Evolutionary conservation across 306 rosid species (phyloP).

Genomic region (Elaeagnus macrophylla): DNA sequence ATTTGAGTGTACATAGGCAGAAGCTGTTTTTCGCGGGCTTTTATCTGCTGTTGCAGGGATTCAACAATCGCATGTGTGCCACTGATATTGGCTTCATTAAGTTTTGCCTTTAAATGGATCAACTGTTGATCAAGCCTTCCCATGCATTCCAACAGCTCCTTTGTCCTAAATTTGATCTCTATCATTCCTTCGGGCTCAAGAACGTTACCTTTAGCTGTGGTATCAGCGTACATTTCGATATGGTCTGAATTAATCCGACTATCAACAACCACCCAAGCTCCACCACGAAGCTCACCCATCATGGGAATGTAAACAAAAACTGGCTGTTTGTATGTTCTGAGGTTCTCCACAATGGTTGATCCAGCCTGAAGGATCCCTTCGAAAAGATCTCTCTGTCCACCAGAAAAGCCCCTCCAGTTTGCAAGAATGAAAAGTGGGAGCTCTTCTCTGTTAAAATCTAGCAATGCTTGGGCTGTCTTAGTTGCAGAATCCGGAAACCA

Average conservation of each 20-base stretch:
- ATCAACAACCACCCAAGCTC: slow-evolving; percentile 98
- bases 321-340: slow-evolving; percentile 89
- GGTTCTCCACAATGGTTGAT: slow-evolving; percentile 98
- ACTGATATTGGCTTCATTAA: slow-evolving; percentile 61
- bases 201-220: slow-evolving; percentile 88
- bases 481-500: slow-evolving; percentile 98
- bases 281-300: slow-evolving; percentile 98
- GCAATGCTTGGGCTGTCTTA: slow-evolving; percentile 86
- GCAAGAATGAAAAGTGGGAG: slow-evolving; percentile 94
- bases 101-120: slow-evolving; percentile 59
- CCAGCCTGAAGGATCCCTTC: slow-evolving; percentile 99
- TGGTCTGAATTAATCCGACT: slow-evolving; percentile 84
- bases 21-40: slow-evolving; percentile 81
- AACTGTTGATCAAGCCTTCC: slow-evolving; percentile 80
- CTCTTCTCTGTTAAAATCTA: slow-evolving; percentile 94
- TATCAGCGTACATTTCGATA: slow-evolving; percentile 89
- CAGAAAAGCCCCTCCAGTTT: slow-evolving; percentile 98
- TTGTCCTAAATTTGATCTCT: slow-evolving; percentile 87
- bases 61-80: slow-evolving; percentile 31
- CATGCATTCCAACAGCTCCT: slow-evolving; percentile 88
- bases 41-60: slow-evolving; percentile 69
- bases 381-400: slow-evolving; percentile 98
- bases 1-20: slow-evolving; percentile 86
- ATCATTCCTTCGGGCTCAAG: slow-evolving; percentile 99
- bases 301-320: slow-evolving; percentile 89